These are phyloP conservation scores for Cymodocea nodosa DNA, from an alignment of 116 monocot species.

Conservation along the genomic window DNA sequence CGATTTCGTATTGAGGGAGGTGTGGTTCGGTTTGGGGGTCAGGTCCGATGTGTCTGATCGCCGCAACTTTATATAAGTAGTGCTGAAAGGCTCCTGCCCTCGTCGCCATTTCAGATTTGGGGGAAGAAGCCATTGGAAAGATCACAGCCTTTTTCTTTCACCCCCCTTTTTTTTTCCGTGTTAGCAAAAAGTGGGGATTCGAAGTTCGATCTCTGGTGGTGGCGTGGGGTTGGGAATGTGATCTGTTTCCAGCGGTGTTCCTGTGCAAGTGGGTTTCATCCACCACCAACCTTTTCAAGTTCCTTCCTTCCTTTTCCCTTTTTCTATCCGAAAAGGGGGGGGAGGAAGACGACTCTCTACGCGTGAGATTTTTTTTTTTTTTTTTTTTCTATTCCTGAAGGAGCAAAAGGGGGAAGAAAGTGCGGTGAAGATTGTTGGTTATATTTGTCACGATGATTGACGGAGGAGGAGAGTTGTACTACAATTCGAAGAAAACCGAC, in stretches of 20 bases:
- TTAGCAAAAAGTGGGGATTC: background rate
- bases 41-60: background rate
- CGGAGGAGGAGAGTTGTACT: background rate
- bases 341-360: background rate
- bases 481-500: slow-evolving; percentile 19
- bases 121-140: too few species aligned
- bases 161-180: background rate
- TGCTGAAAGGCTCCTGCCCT: too few species aligned
- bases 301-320: background rate
- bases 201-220: background rate
- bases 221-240: slow-evolving; percentile 1
- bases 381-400: background rate
- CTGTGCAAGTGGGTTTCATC: background rate
- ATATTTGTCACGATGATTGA: slow-evolving; percentile 7
- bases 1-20: background rate
- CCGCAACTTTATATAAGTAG: background rate
- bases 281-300: background rate
- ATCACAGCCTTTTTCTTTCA: too few species aligned
- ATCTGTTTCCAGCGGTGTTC: slow-evolving; percentile 6
- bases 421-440: background rate
- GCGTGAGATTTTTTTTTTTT: background rate
- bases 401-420: too few species aligned
- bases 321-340: background rate
- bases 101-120: too few species aligned
- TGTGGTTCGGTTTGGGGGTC: background rate